Base-by-base conservation (phyloP, 768 basidiomycete genomes). In the Phanerochaete sordida region DNA sequence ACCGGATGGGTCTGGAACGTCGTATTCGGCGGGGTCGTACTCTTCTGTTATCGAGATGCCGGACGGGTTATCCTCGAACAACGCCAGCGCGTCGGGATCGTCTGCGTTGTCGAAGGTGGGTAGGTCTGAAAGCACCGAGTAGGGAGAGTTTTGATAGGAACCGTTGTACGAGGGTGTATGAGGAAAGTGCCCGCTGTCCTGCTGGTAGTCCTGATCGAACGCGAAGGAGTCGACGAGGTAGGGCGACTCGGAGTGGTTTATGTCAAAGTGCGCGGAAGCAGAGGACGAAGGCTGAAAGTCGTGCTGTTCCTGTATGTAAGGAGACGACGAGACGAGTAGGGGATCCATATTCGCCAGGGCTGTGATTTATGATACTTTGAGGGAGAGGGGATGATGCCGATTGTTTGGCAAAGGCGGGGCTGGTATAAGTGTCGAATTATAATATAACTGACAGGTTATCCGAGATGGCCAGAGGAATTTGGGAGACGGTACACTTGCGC, bases 1-100 rank as follows among this genome's bases (percentile, higher is more conserved):
- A 24, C 74, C 73, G 47, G 71, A 68, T 27, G 71, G 66, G 31
- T 79, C 68, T 21, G 87, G 85, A 4, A 74, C 67, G 74, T 92
- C 90, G 77, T 83, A 91, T 58, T 91, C 86, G 28, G 81, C 72
- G 3, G 90, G 90, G 69, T 91, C 84, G 80, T 92, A 91, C 30
- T 84, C 86, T 55, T 72, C 73, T 66, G 61, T 68, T 67, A 68
- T 65, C 57, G 70, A 68, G 64, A 71, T 71, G 62, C 63, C 70
- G 48, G 72, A 71, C 24, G 74, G 73, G 43, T 81, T 77, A 57
- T 81, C 80, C 30, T 76, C 76, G 43, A 87, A 82, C 60, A 88
- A 70, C 55, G 72, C 73, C 56, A 84, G 79, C 61, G 73, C 62
- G 23, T 82, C 81, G 31, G 76, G 59, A 33, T 66, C 67, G 52